Conservation (phyloP, 73 alveolate species). For the Durusdinium trenchii region DNA sequence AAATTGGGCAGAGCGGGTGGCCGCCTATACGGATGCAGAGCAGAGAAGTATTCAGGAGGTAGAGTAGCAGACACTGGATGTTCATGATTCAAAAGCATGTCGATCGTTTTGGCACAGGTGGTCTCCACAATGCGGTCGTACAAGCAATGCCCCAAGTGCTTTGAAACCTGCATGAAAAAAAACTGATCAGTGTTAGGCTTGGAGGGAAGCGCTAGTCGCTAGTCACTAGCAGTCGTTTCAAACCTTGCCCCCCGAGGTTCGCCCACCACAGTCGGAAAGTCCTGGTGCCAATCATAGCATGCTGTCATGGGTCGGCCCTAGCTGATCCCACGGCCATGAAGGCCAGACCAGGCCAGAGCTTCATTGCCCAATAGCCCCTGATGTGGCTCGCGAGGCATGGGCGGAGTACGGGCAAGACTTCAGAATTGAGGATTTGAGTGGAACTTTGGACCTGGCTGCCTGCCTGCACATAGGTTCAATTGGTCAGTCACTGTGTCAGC, state of each 20-base stretch:
- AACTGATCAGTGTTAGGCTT: no score
- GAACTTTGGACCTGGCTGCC: neutral
- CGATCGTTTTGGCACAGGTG: neutral
- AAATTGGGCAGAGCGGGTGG: slow-evolving; percentile 33
- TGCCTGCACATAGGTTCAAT: no score
- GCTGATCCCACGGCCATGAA: slow-evolving; percentile 26
- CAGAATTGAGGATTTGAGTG: neutral
- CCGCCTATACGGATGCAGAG: slow-evolving; percentile 17
- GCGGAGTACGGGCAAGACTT: slow-evolving; percentile 38
- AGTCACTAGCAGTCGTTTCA: no score
- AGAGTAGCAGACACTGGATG: neutral
- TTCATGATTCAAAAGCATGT: neutral
- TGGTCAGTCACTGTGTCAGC: neutral
- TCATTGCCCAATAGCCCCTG: no score
- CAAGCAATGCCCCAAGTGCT: neutral
- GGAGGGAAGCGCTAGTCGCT: no score
- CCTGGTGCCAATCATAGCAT: slow-evolving; percentile 44
- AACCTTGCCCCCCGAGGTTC: neutral
- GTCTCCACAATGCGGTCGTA: slow-evolving; percentile 69
- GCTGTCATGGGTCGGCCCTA: slow-evolving; percentile 42
- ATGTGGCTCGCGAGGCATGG: slow-evolving; percentile 67
- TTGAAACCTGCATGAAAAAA: neutral
- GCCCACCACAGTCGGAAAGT: neutral
- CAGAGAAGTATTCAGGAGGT: slow-evolving; percentile 45
- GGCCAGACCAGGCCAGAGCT: neutral